Evolutionary conservation across 2,329 filamentous ascomycete genomes (phyloP).

Genomic region (Thermoascus crustaceus): DNA sequence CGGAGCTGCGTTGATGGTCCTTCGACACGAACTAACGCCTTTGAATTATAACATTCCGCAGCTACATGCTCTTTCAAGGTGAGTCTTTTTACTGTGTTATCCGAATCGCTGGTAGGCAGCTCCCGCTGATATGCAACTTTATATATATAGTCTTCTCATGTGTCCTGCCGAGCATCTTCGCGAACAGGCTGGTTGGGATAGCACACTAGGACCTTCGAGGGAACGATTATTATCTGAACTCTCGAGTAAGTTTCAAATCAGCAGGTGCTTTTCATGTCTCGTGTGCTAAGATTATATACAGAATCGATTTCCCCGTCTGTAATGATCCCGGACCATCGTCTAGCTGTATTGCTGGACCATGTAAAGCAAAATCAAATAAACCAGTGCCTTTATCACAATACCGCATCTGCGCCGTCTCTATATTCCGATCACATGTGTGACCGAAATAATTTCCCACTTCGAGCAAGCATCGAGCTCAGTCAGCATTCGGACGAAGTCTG

Average conservation of each 20-base stretch:
- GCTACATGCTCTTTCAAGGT: conserved; percentile 74
- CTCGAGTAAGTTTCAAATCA: conserved; percentile 59
- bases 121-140: too few species aligned
- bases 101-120: too few species aligned
- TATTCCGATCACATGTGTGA: conserved; percentile 86
- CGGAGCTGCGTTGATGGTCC: conserved; percentile 65
- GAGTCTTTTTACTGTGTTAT: conserved; percentile 13
- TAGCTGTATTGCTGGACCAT: conserved; percentile 72
- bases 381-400: conserved; percentile 83
- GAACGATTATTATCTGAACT: conserved; percentile 68
- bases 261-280: conserved; percentile 10
- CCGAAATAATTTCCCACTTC: conserved; percentile 66
- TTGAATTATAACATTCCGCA: conserved; percentile 69
- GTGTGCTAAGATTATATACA: conserved; percentile 29
- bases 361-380: conserved; percentile 78
- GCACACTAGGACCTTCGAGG: conserved; percentile 66
- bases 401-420: conserved; percentile 65
- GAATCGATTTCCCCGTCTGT: conserved; percentile 89
- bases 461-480: conserved; percentile 60
- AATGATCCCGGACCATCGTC: conserved; percentile 88
- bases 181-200: conserved; percentile 74
- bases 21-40: conserved; percentile 80
- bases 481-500: conserved; percentile 79
- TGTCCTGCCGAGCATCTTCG: conserved; percentile 72
- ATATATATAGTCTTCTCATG: conserved; percentile 67